Evolutionary conservation across 2,329 filamentous ascomycete genomes (phyloP).

Genomic region (Colletotrichum sidae): DNA sequence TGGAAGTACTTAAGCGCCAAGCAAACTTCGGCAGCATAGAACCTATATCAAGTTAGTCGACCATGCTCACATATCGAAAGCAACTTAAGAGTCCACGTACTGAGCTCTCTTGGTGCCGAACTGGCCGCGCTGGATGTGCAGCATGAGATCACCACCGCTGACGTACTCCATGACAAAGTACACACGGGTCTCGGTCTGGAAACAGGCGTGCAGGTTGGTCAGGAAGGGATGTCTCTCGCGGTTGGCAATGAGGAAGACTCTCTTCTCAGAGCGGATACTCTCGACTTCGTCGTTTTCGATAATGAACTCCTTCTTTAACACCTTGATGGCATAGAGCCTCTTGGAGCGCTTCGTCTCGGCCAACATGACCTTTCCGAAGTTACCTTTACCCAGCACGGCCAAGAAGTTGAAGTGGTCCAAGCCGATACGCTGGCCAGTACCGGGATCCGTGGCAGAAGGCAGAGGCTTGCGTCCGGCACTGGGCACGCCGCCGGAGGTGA

Average conservation of each 20-base stretch:
- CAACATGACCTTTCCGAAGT: constrained; percentile 99
- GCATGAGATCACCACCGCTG: constrained; percentile 97
- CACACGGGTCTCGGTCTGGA: constrained; percentile 97
- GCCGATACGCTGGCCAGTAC: constrained; percentile 87
- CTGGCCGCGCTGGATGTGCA: constrained; percentile 96
- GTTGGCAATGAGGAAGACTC: constrained; percentile 96
- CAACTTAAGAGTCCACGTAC: constrained; percentile 63
- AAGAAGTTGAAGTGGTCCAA: constrained; percentile 99
- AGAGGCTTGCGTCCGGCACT: constrained; percentile 64
- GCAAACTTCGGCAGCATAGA: constrained; percentile 98
- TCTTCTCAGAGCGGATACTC: constrained; percentile 96
- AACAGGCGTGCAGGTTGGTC: constrained; percentile 94
- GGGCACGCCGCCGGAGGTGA: constrained; percentile 36
- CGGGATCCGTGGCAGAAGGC: constrained; percentile 77
- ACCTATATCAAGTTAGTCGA: constrained; percentile 63
- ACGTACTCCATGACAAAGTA: constrained; percentile 99
- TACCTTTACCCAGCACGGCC: constrained; percentile 97
- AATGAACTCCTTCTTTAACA: constrained; percentile 99
- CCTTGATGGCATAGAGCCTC: constrained; percentile 97
- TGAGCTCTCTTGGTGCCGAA: constrained; percentile 97
- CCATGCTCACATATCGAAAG: background rate
- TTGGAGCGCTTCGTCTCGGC: constrained; percentile 95
- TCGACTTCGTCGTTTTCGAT: constrained; percentile 99
- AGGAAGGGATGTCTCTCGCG: constrained; percentile 97
- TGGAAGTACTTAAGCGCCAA: constrained; percentile 99